A percentile compares a stretch with the other conserved stretches of the same genome.
phyloP scores from a whole-genome alignment of 1,284 basidiomycete genomes.

The Farysia itapuensis region DNA sequence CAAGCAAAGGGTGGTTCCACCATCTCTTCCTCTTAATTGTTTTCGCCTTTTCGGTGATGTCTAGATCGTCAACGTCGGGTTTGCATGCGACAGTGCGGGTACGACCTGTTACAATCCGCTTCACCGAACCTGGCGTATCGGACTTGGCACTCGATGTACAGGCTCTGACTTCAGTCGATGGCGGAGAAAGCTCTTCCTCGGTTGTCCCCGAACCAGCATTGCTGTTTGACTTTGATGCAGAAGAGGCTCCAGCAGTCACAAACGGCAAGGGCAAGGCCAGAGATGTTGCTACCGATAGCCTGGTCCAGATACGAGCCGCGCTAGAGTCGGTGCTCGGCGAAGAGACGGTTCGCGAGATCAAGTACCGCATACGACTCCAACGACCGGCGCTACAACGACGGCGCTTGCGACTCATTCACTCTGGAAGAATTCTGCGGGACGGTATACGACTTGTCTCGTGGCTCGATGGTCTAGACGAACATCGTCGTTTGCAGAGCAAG shows the following conservation, averaged over 20 bases:
- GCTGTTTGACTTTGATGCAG: not conserved
- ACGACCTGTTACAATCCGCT: conserved; percentile 22
- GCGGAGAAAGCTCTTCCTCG: too few species aligned
- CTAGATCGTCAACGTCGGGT: too few species aligned
- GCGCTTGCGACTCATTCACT: conserved; percentile 36
- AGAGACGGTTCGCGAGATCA: conserved; percentile 8
- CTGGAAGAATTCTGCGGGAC: conserved; percentile 36
- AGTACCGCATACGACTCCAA: too few species aligned
- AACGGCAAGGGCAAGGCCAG: not conserved
- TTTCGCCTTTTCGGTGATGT: too few species aligned
- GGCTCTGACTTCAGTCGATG: not conserved
- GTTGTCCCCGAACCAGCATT: too few species aligned
- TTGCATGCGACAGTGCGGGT: too few species aligned
- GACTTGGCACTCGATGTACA: conserved; percentile 10
- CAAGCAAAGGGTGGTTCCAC: too few species aligned
- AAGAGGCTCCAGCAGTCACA: too few species aligned
- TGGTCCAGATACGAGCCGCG: too few species aligned
- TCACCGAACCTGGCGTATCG: conserved; percentile 27
- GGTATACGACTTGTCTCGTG: conserved; percentile 33
- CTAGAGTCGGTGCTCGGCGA: conserved; percentile 9
- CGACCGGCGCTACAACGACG: conserved; percentile 1
- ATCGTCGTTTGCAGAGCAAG: conserved; percentile 8
- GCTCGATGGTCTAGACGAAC: conserved; percentile 29
- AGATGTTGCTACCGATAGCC: not conserved
- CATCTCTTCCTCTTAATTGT: too few species aligned